Evolutionary conservation across 1,284 basidiomycete species (phyloP), one percentile per base, ranked within the genome.

Genomic region (Cutaneotrichosporon sp.): DNA sequence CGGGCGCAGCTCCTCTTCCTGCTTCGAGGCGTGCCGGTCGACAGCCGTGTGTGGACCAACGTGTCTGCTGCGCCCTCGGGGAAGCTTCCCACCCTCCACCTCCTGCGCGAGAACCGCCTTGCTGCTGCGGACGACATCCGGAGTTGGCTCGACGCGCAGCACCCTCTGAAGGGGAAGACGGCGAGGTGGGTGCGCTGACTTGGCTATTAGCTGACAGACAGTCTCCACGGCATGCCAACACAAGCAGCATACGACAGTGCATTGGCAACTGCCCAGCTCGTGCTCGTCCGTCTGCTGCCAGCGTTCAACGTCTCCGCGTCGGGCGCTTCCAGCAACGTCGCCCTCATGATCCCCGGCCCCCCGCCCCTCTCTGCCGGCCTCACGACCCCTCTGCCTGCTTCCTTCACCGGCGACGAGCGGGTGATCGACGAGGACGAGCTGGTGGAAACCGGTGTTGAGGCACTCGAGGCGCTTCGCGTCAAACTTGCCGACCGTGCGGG

Each of bases 1-100:
- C 69, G 75, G 6, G 68, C 71, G 1, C 77, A 79, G 54, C 70
- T 79, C 1, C 62, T 79, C 11, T 73, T 79, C 64, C 63, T 78
- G 4, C 66, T 78, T 8, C 68, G 76, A 6, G 64, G 70, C 7
- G 58, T 72, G 5, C 51, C 60, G 1, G 67, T 76, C 11, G 46
- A 52, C 3, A 75, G 77, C 64, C 60, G 69, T 27, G 55, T 63
- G 0, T 80, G 77, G 77, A 24, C 60, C 1, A 73, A 75, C 56
- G 69, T 66, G 27, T 51, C 53, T 7, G 62, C 76, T 0, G 75
- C 75, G 1, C 78, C 76, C 0, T 64, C 63, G 16, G 72, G 72
- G 16, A 67, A 55, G 38, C 60, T 75, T 13, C 73, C 73, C 1
- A 58, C 68, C 3, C 52, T 78, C 13, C 74, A 77, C 47, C 46